Conservation (phyloP, 116 monocot genomes). For the Thalassia testudinum region DNA sequence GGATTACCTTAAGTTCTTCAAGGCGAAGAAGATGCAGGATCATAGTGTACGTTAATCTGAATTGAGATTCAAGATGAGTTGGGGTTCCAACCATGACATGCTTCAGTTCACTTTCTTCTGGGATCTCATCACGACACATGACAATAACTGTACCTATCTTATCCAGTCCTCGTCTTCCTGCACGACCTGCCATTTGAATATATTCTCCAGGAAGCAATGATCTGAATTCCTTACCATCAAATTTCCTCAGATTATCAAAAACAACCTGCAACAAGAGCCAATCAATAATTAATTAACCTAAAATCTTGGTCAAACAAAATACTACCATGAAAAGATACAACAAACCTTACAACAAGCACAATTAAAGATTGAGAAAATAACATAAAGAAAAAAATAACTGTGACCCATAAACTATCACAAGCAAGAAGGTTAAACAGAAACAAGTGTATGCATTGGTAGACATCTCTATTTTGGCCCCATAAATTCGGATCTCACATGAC, state of each 20-base stretch:
- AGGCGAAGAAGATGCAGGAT: conserved; percentile 98
- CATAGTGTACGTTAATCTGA: conserved; percentile 91
- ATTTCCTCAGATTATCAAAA: conserved; percentile 84
- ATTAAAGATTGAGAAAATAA: no score
- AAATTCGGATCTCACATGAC: no score
- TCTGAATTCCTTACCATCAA: conserved; percentile 93
- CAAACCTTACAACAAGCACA: no score
- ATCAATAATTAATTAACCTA: not conserved
- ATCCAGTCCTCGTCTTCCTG: conserved; percentile 93
- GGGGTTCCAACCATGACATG: conserved; percentile 83
- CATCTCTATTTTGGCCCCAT: no score
- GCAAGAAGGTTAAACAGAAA: no score
- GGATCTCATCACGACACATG: conserved; percentile 94
- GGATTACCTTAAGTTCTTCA: conserved; percentile 85
- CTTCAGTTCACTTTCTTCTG: conserved; percentile 79
- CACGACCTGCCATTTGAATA: conserved; percentile 99
- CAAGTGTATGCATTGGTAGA: no score
- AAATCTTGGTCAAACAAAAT: no score
- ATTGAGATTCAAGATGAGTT: conserved; percentile 84
- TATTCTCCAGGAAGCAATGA: conserved; percentile 90
- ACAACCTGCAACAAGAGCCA: conserved; percentile 59
- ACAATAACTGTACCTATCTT: conserved; percentile 86
- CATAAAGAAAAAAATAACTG: no score
- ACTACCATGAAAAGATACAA: no score
- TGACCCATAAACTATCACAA: no score